phyloP scores from a whole-genome alignment of 2,329 filamentous ascomycete species.

The Scedosporium boydii region DNA sequence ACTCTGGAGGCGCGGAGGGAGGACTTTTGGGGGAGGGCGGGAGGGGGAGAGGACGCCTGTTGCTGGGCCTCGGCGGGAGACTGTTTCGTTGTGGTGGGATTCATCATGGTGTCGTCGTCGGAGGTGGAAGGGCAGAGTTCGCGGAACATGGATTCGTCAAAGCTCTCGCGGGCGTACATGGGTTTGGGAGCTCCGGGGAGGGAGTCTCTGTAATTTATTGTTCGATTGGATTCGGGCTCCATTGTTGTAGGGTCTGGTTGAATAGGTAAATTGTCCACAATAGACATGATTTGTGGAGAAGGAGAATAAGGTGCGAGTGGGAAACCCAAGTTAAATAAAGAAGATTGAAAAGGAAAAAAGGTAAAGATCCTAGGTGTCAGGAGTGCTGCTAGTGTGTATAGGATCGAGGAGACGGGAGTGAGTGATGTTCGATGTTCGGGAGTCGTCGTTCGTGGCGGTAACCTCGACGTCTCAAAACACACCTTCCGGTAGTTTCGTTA shows the following conservation, averaged over 20 bases:
- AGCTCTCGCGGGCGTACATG: slow-evolving; percentile 3
- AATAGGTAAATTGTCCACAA: neutral
- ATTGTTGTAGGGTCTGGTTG: neutral
- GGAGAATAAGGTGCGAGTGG: neutral
- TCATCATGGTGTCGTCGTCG: slow-evolving; percentile 5
- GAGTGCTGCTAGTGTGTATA: neutral
- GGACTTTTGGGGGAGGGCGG: slow-evolving; percentile 35
- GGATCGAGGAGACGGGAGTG: neutral
- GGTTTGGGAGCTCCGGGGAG: slow-evolving; percentile 7
- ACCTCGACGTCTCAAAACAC: neutral
- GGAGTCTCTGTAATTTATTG: slow-evolving; percentile 6
- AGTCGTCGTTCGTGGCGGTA: neutral
- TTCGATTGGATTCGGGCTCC: neutral
- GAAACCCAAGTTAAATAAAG: neutral
- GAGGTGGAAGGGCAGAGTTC: neutral
- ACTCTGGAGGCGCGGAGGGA: slow-evolving; percentile 31
- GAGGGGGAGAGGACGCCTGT: slow-evolving; percentile 12
- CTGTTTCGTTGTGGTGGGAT: slow-evolving; percentile 6
- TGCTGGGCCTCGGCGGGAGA: slow-evolving; percentile 8
- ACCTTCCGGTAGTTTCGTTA: neutral
- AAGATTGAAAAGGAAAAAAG: neutral
- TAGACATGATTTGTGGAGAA: neutral
- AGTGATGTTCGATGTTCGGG: neutral
- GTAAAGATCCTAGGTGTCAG: neutral
- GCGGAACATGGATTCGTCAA: slow-evolving; percentile 3